Evolutionary conservation across 208 protist genomes (phyloP).

Genomic region (Trypanosoma vivax): DNA sequence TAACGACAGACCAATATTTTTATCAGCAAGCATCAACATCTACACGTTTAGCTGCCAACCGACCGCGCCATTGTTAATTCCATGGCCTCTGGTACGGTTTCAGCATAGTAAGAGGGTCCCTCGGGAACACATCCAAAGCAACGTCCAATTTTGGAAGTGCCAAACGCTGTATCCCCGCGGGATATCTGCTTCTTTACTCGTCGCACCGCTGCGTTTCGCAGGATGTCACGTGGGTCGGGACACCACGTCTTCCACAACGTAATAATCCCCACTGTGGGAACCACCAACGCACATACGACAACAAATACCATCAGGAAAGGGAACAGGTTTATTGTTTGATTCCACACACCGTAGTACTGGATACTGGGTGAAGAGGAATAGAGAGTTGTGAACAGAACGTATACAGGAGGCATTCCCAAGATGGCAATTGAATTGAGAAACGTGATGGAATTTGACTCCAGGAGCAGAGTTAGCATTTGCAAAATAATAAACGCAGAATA

Average conservation of each 20-base stretch:
- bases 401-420: conserved; percentile 64
- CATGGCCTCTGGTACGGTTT: background rate
- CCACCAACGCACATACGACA: conserved; percentile 29
- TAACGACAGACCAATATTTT: too few species aligned
- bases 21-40: too few species aligned
- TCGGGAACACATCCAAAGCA: conserved; percentile 17
- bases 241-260: conserved; percentile 4
- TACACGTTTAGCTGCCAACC: too few species aligned
- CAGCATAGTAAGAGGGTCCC: conserved; percentile 1
- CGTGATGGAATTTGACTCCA: conserved; percentile 84
- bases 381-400: conserved; percentile 31
- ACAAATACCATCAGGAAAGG: conserved; percentile 34
- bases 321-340: conserved; percentile 25
- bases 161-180: conserved; percentile 1
- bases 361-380: conserved; percentile 39
- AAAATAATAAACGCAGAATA: conserved; percentile 86
- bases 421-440: conserved; percentile 53
- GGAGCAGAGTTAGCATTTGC: conserved; percentile 75
- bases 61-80: too few species aligned
- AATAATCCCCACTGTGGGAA: conserved; percentile 36
- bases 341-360: conserved; percentile 65
- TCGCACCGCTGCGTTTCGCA: conserved; percentile 28
- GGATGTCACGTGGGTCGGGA: conserved; percentile 52
- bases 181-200: conserved; percentile 10
- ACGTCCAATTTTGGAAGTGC: conserved; percentile 1